phyloP scores from a whole-genome alignment of 2,329 filamentous ascomycete species.

The Pyrenophora graminea region DNA sequence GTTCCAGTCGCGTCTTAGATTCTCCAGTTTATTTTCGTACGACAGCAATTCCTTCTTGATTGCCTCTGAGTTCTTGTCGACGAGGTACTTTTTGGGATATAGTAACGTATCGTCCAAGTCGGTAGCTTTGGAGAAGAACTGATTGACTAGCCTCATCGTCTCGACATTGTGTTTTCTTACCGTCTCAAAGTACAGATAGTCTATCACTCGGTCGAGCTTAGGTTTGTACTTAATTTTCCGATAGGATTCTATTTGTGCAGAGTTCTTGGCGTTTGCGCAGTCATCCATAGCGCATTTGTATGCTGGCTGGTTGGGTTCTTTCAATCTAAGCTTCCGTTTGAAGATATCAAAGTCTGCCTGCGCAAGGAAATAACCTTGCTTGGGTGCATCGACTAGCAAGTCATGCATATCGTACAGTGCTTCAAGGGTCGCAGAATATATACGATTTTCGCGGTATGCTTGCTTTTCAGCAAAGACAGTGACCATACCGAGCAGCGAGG shows the following conservation, averaged over 20 bases:
- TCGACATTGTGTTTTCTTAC: conserved; percentile 49
- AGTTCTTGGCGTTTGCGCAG: conserved; percentile 19
- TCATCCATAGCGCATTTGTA: conserved; percentile 43
- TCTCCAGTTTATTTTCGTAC: neutral
- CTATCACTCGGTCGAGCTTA: conserved; percentile 59
- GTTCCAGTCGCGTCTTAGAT: conserved; percentile 16
- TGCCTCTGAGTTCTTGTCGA: neutral
- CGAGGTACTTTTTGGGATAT: conserved; percentile 12
- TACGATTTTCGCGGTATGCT: conserved; percentile 56
- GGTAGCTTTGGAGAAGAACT: conserved; percentile 23
- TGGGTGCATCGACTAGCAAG: conserved; percentile 51
- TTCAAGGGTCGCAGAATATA: conserved; percentile 29
- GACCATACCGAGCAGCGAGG: conserved; percentile 64
- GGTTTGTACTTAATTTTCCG: conserved; percentile 26
- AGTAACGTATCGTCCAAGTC: conserved; percentile 29
- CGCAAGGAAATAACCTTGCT: conserved; percentile 56
- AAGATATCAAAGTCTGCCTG: conserved; percentile 53
- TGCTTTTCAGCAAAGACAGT: conserved; percentile 68
- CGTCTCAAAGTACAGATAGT: conserved; percentile 63
- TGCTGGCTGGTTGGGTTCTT: conserved; percentile 55
- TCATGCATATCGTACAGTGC: conserved; percentile 50
- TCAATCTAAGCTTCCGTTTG: conserved; percentile 58
- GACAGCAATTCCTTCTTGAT: conserved; percentile 18
- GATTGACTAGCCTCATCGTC: conserved; percentile 33
- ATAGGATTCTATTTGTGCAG: conserved; percentile 18